Percentiles rank a stretch among this genome's conserved stretches.
Conservation (phyloP, 805 yeast genomes). For the Cyberlindnera nakhonratchasimensis region DNA sequence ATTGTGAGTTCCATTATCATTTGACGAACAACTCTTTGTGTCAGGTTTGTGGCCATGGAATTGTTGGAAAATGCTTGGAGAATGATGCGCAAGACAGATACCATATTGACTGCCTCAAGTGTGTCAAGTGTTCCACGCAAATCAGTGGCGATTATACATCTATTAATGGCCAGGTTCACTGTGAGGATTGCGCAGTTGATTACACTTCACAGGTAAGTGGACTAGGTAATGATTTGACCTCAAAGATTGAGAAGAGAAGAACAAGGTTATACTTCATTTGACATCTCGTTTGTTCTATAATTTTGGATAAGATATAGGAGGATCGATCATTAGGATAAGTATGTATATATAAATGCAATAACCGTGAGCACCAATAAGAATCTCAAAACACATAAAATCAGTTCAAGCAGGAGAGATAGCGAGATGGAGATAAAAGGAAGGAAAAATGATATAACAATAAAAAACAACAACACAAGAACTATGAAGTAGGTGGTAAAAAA, state of each 20-base stretch:
- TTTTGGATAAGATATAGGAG: background rate
- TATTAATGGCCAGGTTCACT: slow-evolving; percentile 44
- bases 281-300: background rate
- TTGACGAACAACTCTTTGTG: slow-evolving; percentile 72
- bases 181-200: slow-evolving; percentile 39
- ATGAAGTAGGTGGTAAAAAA: background rate
- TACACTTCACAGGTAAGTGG: slow-evolving; percentile 5
- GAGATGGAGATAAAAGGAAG: no score
- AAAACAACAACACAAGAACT: background rate
- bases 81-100: slow-evolving; percentile 67
- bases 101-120: slow-evolving; percentile 70
- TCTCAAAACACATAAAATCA: no score
- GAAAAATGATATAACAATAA: background rate
- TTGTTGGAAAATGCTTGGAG: slow-evolving; percentile 89
- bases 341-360: background rate
- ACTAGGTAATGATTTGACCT: background rate
- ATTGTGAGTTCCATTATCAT: slow-evolving; percentile 78
- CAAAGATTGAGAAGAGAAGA: slow-evolving; percentile 28
- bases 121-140: slow-evolving; percentile 52
- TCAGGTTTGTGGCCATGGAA: slow-evolving; percentile 63
- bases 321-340: background rate
- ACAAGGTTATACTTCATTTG: slow-evolving; percentile 24
- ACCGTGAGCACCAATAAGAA: no score
- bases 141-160: slow-evolving; percentile 57
- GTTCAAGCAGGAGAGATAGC: no score